Conservation (phyloP, 352 stramenopile genomes). For the Pythium diclinum region DNA sequence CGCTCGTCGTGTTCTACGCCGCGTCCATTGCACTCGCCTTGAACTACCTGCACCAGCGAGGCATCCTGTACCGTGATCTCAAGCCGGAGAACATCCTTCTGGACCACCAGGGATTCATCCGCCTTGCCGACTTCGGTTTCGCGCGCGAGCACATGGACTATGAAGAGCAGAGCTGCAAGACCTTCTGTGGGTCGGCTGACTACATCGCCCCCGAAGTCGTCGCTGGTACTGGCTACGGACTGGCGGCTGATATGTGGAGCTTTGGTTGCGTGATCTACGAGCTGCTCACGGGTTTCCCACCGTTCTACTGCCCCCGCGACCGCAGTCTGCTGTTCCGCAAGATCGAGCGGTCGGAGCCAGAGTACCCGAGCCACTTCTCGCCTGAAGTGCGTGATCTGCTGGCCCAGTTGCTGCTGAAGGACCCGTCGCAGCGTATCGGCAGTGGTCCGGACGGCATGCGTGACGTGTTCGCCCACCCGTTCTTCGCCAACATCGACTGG, state of each 20-base stretch:
- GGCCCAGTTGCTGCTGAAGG: constrained; percentile 58
- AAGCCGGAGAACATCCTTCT: constrained; percentile 92
- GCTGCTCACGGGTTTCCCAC: constrained; percentile 78
- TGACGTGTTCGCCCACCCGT: constrained; percentile 70
- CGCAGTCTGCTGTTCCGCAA: constrained; percentile 96
- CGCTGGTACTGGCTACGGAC: constrained; percentile 65
- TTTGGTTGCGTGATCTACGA: constrained; percentile 89
- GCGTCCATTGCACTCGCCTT: constrained; percentile 96
- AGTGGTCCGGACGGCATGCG: constrained; percentile 58
- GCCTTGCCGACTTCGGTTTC: constrained; percentile 84
- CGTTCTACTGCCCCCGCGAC: constrained; percentile 91
- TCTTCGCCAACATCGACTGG: constrained; percentile 76
- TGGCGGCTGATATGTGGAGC: constrained; percentile 82
- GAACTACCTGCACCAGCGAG: constrained; percentile 75
- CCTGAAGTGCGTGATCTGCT: constrained; percentile 55
- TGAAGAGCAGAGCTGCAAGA: constrained; percentile 64
- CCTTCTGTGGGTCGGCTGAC: constrained; percentile 80
- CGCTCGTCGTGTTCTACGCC: constrained; percentile 94
- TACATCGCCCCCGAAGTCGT: constrained; percentile 86
- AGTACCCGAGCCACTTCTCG: constrained; percentile 91
- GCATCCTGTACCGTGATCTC: constrained; percentile 87
- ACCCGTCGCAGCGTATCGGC: constrained; percentile 53
- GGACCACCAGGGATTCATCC: constrained; percentile 87
- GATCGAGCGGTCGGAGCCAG: constrained; percentile 90
- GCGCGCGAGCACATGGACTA: constrained; percentile 49